Base-by-base conservation (phyloP, 202 grass and related monocot species). In the Panicum virgatum region DNA sequence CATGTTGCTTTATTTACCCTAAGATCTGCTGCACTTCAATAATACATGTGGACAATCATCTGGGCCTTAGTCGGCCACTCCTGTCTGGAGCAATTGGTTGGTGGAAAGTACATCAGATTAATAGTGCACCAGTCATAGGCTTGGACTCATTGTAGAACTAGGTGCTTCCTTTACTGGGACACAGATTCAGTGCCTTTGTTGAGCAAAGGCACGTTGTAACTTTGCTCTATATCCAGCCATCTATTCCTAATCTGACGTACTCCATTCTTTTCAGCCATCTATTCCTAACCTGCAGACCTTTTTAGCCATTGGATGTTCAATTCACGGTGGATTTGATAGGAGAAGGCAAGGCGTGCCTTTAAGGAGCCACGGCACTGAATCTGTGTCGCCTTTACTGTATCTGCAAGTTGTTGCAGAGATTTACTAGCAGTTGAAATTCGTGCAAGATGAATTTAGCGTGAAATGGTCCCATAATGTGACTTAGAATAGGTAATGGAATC, bases 11-110 rank as follows among this genome's bases (percentile, higher is more conserved):
- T 86, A 54, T 74, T 70, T n/a, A 63, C 62, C 46, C 32, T 62
- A 77, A 71, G 53, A 82, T 70, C 63, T 76, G 34, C 43, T 77
- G 36, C 44, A 14, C 32, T 77, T 82, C 30, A 61, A 44, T 62
- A 70, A 34, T 70, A 69, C 63, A 76, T n/a, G 52, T 76, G 78
- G 74, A 73, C 42, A 67, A 69, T 85, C 27, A 62, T 62, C 45
- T 86, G 67, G 83, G 34, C 63, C 84, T 65, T 81, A 40, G 48
- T 58, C 40, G 37, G n/a, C 54, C n/a, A 62, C 74, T 52, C 52
- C n/a, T 78, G 74, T 75, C 70, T 83, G 70, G 26, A 75, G 69
- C 60, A 66, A 53, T 48, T 64, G 40, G 27, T 61, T 77, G 63
- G 73, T 59, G 15, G 51, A 34, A 67, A 40, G 26, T 52, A 62